Evolutionary conservation across 106 monocot species (phyloP).

Genomic region (Narthecium ossifragum): DNA sequence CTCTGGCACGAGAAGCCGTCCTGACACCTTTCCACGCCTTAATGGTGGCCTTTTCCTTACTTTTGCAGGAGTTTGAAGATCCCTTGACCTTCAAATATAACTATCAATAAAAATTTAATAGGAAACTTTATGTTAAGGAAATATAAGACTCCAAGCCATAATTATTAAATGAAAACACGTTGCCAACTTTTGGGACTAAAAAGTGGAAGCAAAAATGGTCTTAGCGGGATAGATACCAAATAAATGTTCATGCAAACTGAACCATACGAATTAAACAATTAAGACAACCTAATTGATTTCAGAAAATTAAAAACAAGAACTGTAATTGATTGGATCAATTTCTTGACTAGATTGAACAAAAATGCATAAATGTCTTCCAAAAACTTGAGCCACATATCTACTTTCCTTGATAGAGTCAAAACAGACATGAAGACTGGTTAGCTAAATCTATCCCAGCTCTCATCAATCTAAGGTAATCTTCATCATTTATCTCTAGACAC

Average conservation of each 20-base stretch:
- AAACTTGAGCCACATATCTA: too few relatives aligned
- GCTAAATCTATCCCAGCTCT: too few relatives aligned
- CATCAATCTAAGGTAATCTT: too few relatives aligned
- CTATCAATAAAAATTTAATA: neutral
- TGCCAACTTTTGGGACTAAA: neutral
- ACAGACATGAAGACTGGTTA: too few relatives aligned
- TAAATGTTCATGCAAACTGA: neutral
- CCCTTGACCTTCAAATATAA: slow-evolving; percentile 43
- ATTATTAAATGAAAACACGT: neutral
- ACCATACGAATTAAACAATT: neutral
- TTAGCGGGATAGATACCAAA: neutral
- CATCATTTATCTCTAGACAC: neutral
- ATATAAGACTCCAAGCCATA: neutral
- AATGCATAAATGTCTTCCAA: too few relatives aligned
- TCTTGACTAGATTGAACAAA: too few relatives aligned
- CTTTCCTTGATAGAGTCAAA: too few relatives aligned
- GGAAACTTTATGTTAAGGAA: neutral
- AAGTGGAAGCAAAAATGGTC: neutral
- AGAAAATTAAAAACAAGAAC: too few relatives aligned
- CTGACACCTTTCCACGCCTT: slow-evolving; percentile 74
- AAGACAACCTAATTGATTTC: too few relatives aligned
- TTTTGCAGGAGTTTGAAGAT: slow-evolving; percentile 49
- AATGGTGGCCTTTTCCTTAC: slow-evolving; percentile 65
- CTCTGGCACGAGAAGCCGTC: slow-evolving; percentile 64
- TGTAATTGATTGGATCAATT: too few relatives aligned